Base-by-base conservation (phyloP, 345 rosid species). In the Psidium guajava region DNA sequence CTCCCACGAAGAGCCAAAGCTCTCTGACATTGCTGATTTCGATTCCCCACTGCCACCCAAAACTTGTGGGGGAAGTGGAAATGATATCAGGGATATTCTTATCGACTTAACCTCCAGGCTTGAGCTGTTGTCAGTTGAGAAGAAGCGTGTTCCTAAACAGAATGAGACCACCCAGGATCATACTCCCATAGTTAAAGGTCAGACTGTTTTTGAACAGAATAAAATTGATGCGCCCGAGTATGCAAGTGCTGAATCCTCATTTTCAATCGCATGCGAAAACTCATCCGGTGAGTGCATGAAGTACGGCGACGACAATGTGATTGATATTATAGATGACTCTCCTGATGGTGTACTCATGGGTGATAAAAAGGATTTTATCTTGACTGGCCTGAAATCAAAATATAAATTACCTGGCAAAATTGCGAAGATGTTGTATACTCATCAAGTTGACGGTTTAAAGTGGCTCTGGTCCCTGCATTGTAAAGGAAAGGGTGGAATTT, bases 401-500 rank as follows among this genome's bases (percentile, higher is more conserved):
- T 97, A 91, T 89, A 88, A 83, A 82, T 88, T 96, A 82, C 94
- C 91, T 1, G 89, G 92, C 18, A 91, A 88, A 87, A 88, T 96
- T 86, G 94, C 96, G 42, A 93, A 87, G 22, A 93, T 92, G 91
- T 86, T 97, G 88, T 97, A 89, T 90, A 93, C 93, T 25, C 99
- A 97, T 89, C 99, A 97, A 87, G 91, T 94, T 58, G 99, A 96
- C 82, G 99, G 99, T 82, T 86, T 96, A 86, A 94, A 87, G 89
- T 97, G 99, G 99, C 93, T 97, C 73, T 97, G 99, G 99, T 93
- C 98, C 61, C 90, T 97, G 88, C 99, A 96, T 84, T 93, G 93
- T 84, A 95, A 91, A 89, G 95, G 91, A 44, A 97, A 96, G 90
- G 99, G 99, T 86, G 99, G 99, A 88, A 96, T 97, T 74, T 91